Base-by-base conservation (phyloP, 148 eudicot species). In the Rhododendron molle region DNA sequence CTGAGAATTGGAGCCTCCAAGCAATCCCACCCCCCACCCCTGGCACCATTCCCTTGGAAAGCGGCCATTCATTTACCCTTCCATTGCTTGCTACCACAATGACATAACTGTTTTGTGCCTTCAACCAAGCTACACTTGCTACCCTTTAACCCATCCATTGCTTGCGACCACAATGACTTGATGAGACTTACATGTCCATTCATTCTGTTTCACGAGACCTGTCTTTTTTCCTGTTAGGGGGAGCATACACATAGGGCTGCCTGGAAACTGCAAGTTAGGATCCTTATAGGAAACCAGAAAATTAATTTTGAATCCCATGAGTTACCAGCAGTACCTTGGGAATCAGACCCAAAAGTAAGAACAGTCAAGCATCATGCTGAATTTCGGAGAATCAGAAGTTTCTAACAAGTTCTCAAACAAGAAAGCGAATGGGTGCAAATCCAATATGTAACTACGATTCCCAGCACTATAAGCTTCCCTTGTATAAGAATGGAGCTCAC, bases 21-120 rank as follows among this genome's bases (percentile, higher is more conserved):
- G 28, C 36, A 26, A 47, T 28, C 36, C 56, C 56, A 23, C 81
- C 14, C 6, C 80, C 12, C 52, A 5, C 23, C 72, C 30, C 38
- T 78, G 44, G 58, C 34, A 78, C 81, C 58, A 78, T 36, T 20
- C 58, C 58, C 36, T 78, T 78, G 8, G 81, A 78, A 78, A 46
- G 18, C 28, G 7, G 20, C 56, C 56, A 46, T 47, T 78, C 56
- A 78, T 43, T 44, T 43, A 77, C 15, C 47, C 52, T 21, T 11
- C 30, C 81, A 77, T 43, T 21, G 12, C 32, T 43, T n/a, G 81
- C 54, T 44, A 21, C 30, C 30, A 44, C 52, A 9, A 40, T 77
- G 7, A 77, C 54, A 43, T 76, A 73, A 38, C 7, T 76, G 21
- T 16, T 54, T 16, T 49, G 36, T 34, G 78, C 30, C 40, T 11